Evolutionary conservation across 2,329 filamentous ascomycete species (phyloP).

Genomic region (Apiospora koreana): DNA sequence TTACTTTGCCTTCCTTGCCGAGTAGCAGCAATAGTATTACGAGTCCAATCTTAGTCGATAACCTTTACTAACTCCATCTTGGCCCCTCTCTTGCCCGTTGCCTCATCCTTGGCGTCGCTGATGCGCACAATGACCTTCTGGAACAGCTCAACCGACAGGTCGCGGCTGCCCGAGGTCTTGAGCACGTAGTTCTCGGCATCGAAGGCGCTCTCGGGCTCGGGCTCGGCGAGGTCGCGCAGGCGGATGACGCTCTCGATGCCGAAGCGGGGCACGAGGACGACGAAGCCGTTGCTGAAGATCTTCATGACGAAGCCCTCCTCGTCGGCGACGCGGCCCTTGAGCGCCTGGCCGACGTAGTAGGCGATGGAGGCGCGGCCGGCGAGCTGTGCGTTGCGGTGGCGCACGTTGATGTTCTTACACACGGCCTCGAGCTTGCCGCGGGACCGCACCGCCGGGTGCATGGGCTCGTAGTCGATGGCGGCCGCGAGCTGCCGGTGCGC

Average conservation of each 20-base stretch:
- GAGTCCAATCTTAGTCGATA: not conserved
- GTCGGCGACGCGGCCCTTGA: conserved; percentile 74
- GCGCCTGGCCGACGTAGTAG: conserved; percentile 96
- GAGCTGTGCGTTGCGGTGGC: conserved; percentile 95
- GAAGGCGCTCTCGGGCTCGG: conserved; percentile 78
- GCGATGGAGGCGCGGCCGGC: conserved; percentile 92
- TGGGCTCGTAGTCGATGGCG: conserved; percentile 87
- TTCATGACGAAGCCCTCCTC: conserved; percentile 97
- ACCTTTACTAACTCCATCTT: conserved; percentile 66
- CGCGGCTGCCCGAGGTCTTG: conserved; percentile 55
- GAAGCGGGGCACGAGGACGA: conserved; percentile 93
- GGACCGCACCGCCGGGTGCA: conserved; percentile 80
- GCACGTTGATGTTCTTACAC: conserved; percentile 97
- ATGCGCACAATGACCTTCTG: conserved; percentile 88
- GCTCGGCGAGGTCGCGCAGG: conserved; percentile 76
- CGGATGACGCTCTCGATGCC: conserved; percentile 93
- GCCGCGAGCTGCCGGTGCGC: conserved; percentile 93
- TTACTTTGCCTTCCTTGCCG: not conserved
- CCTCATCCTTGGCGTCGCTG: conserved; percentile 89
- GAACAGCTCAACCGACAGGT: conserved; percentile 77
- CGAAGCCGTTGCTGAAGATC: conserved; percentile 95
- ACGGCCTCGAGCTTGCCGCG: conserved; percentile 86
- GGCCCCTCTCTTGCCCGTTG: conserved; percentile 92
- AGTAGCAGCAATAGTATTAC: no score
- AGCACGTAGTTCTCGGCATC: conserved; percentile 86